phyloP scores from a whole-genome alignment of 2,329 filamentous ascomycete species.

The Verruconis gallopava region DNA sequence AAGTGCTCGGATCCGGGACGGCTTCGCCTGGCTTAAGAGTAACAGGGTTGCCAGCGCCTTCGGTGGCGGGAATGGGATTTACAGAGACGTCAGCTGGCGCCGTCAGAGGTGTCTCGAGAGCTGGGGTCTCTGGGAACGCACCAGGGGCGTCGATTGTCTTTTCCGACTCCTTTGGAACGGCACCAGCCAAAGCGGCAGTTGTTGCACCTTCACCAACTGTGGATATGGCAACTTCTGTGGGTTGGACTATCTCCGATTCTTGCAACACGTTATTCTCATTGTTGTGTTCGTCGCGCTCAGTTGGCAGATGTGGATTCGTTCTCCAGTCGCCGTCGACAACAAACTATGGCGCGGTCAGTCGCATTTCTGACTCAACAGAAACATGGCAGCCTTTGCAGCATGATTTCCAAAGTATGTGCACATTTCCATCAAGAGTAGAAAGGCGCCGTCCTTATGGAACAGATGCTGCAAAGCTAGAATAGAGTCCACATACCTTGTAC shows the following conservation, averaged over 20 bases:
- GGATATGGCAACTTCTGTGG: slow-evolving; percentile 41
- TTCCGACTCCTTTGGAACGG: slow-evolving; percentile 48
- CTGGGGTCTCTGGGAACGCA: slow-evolving; percentile 59
- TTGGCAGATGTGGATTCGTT: slow-evolving; percentile 65
- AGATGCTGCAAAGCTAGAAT: too few species aligned
- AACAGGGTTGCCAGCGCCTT: slow-evolving; percentile 62
- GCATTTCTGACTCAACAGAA: too few species aligned
- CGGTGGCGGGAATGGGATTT: slow-evolving; percentile 46
- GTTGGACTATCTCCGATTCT: slow-evolving; percentile 53
- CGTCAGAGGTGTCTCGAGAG: slow-evolving; percentile 22
- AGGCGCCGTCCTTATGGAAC: too few species aligned
- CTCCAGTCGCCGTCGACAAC: slow-evolving; percentile 89
- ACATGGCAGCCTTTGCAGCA: too few species aligned
- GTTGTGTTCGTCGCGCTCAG: slow-evolving; percentile 68
- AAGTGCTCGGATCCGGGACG: slow-evolving; percentile 52
- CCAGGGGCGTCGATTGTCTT: slow-evolving; percentile 39
- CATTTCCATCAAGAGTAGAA: too few species aligned
- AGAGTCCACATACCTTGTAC: slow-evolving; percentile 75
- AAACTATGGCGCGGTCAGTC: slow-evolving; percentile 57
- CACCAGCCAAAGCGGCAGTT: slow-evolving; percentile 55
- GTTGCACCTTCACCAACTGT: slow-evolving; percentile 58
- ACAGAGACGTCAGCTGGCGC: slow-evolving; percentile 38
- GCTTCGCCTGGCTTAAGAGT: slow-evolving; percentile 66
- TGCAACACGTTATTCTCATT: slow-evolving; percentile 90
- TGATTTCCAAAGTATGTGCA: too few species aligned